Base-by-base conservation (phyloP, 1,284 basidiomycete genomes). In the Rhodotorula mucilaginosa region DNA sequence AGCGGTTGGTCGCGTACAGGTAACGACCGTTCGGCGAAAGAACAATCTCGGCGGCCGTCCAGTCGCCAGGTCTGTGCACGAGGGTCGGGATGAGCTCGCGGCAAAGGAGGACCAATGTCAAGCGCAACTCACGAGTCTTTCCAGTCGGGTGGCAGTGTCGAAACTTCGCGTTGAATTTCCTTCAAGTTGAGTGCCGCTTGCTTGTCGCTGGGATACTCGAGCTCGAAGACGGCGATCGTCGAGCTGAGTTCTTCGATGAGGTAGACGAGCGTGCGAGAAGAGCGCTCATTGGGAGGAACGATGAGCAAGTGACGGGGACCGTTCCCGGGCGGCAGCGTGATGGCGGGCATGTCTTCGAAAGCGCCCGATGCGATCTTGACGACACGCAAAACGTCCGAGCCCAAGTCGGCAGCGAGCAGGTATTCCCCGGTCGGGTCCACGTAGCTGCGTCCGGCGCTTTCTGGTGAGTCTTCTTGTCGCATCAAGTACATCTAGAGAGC, bases 1-100 rank as follows among this genome's bases (percentile, higher is more conserved):
- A 51, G 26, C 75, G 70, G 63, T 74, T 76, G 48, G 73, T 65
- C 39, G 69, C 67, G 67, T 71, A 69, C n/a, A 76, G 59, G 58
- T 58, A 65, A 18, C 48, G 19, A 2, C 61, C 29, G 34, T 59
- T 52, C 26, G 64, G 54, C 10, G 70, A 67, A 18, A 74, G 21
- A 34, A 31, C 59, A 48, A 76, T 31, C 44, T 72, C 75, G 39
- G 73, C 75, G 7, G 59, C 75, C 26, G 65, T 68, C 73, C 73
- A 76, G 21, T 61, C 54, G 3, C 61, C 67, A 1, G 58, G 46
- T 26, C 44, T 31, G 54, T 34, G 29, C 5, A 54, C 2, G 19
- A n/a, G 5, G 8, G 21, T 8, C 34, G 21, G 5, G 23, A 19
- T 18, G 23, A 16, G 46, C 7, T 0, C 4, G 59, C 47, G 46